A percentile compares a stretch with the other conserved stretches of the same genome.
Conservation (phyloP, 176 grass and related monocot species). For the Triticum dicoccoides region DNA sequence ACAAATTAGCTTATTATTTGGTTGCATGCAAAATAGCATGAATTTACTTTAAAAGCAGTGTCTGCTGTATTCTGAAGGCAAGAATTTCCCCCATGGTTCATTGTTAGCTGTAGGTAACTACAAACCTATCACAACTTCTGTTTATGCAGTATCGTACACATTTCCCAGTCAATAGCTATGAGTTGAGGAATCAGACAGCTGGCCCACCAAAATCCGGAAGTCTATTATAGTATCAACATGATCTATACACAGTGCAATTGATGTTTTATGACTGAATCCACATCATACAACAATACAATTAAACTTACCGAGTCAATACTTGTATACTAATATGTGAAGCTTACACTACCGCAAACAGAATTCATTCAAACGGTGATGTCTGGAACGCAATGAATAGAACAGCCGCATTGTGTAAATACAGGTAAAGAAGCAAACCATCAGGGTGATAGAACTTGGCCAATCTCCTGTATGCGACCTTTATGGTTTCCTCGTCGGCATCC, state of each 20-base stretch:
- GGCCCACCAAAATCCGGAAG: background rate
- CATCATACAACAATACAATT: background rate
- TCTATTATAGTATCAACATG: background rate
- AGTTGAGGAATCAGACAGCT: background rate
- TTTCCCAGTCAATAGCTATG: background rate
- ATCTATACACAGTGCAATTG: background rate
- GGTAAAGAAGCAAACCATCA: slow-evolving; percentile 55
- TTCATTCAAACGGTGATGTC: too few species aligned
- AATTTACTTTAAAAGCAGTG: background rate
- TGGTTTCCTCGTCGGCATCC: slow-evolving; percentile 84
- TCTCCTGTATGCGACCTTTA: slow-evolving; percentile 81
- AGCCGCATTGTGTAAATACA: background rate
- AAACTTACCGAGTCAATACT: background rate
- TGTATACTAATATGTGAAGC: too few species aligned
- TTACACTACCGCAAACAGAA: too few species aligned
- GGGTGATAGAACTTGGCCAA: slow-evolving; percentile 95
- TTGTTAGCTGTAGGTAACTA: background rate
- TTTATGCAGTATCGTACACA: slow-evolving; percentile 12
- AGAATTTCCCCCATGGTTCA: background rate
- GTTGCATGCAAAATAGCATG: background rate
- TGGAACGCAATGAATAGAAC: background rate
- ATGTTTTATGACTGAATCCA: background rate
- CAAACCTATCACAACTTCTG: background rate
- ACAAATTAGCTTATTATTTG: background rate
- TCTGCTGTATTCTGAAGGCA: background rate